A percentile compares a stretch with the other conserved stretches of the same genome.
These are phyloP conservation scores for Epichloe bromicola DNA, from an alignment of 2,329 filamentous ascomycete genomes.

Conservation along the genomic window DNA sequence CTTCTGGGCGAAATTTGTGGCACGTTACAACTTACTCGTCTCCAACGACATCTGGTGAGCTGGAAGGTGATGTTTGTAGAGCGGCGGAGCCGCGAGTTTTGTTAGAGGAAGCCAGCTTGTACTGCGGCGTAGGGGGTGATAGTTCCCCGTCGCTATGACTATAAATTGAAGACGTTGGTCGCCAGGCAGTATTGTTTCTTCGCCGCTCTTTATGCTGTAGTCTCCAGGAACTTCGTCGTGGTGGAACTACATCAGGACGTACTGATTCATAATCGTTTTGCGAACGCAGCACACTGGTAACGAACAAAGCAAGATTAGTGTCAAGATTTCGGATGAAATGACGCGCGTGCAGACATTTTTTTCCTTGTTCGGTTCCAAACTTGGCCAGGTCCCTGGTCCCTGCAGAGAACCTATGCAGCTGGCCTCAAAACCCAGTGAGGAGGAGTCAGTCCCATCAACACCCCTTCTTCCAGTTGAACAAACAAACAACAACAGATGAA, in stretches of 20 bases:
- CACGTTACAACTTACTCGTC: constrained; percentile 26
- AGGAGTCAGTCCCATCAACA: background rate
- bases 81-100: constrained; percentile 26
- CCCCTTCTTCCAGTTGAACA: background rate
- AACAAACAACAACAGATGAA: background rate
- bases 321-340: background rate
- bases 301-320: background rate
- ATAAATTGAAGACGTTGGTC: constrained; percentile 45
- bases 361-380: background rate
- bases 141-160: constrained; percentile 20
- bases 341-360: background rate
- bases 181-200: constrained; percentile 22
- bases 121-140: constrained; percentile 25
- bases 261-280: constrained; percentile 8
- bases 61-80: constrained; percentile 40
- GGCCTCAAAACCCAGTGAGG: background rate
- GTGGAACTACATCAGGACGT: constrained; percentile 19
- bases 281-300: constrained; percentile 7
- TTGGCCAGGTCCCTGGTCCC: background rate
- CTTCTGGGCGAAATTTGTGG: background rate
- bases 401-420: background rate
- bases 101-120: constrained; percentile 14
- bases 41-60: constrained; percentile 34
- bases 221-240: constrained; percentile 23
- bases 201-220: constrained; percentile 8